Evolutionary conservation across 352 stramenopile genomes (phyloP).

Genomic region (Plasmopara muralis): DNA sequence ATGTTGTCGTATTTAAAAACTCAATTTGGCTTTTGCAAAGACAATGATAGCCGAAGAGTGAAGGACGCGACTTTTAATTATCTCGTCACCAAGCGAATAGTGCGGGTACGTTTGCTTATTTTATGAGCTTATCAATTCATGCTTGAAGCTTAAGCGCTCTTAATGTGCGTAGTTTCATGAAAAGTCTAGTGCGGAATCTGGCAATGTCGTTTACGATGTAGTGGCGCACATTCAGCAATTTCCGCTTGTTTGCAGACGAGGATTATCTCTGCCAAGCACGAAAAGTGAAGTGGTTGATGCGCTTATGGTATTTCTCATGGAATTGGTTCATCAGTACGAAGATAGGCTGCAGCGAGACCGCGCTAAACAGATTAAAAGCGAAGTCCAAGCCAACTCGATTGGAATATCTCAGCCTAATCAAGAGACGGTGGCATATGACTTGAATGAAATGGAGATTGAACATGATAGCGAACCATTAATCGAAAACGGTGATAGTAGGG

Average conservation of each 20-base stretch:
- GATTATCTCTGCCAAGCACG: constrained; percentile 19
- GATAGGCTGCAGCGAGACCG: constrained; percentile 22
- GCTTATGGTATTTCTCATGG: constrained; percentile 38
- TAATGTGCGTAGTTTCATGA: constrained; percentile 19
- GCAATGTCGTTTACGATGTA: constrained; percentile 27
- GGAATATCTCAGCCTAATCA: constrained; percentile 6
- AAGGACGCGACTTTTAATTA: constrained; percentile 45
- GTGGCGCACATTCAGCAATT: constrained; percentile 34
- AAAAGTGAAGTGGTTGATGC: constrained; percentile 36
- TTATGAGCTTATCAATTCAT: background rate
- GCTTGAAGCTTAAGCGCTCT: constrained; percentile 8
- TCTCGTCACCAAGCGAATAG: constrained; percentile 34
- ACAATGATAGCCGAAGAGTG: constrained; percentile 36
- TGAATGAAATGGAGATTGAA: constrained; percentile 1
- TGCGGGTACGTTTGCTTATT: constrained; percentile 27
- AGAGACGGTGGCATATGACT: constrained; percentile 1
- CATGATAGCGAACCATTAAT: background rate
- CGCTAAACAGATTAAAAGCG: constrained; percentile 10
- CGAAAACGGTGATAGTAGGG: constrained; percentile 6
- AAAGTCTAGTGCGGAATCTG: constrained; percentile 12
- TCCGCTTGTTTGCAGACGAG: constrained; percentile 25
- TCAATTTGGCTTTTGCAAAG: constrained; percentile 33
- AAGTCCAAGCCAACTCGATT: constrained; percentile 1
- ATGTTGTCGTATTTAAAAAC: constrained; percentile 37
- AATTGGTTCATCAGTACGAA: constrained; percentile 29